These are phyloP conservation scores for Nepenthes mirabilis DNA, from an alignment of 148 eudicot species.

Conservation along the genomic window DNA sequence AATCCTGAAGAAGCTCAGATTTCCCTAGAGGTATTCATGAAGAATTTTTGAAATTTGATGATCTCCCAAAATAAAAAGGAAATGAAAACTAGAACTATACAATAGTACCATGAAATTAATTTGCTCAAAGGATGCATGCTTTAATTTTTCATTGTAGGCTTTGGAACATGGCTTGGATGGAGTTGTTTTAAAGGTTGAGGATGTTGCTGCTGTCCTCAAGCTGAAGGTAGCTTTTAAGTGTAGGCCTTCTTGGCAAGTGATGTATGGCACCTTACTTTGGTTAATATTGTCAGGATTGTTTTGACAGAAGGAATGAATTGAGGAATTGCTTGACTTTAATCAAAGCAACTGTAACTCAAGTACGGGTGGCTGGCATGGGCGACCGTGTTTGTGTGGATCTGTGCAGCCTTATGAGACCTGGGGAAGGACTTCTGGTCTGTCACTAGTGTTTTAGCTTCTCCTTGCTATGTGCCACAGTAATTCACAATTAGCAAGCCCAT, in stretches of 20 bases:
- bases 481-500: background rate
- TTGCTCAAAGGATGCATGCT: background rate
- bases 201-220: slow-evolving; percentile 51
- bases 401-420: slow-evolving; percentile 86
- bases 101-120: background rate
- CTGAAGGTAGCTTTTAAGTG: slow-evolving; percentile 46
- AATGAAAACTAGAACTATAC: background rate
- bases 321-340: slow-evolving; percentile 41
- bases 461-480: background rate
- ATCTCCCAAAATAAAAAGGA: background rate
- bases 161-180: slow-evolving; percentile 85
- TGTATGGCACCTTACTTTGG: slow-evolving; percentile 12
- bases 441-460: slow-evolving; percentile 3
- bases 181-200: slow-evolving; percentile 67
- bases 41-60: background rate
- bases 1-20: slow-evolving; percentile 57
- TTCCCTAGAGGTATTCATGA: slow-evolving; percentile 59
- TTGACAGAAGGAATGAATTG: slow-evolving; percentile 59
- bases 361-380: slow-evolving; percentile 81
- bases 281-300: slow-evolving; percentile 55
- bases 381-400: slow-evolving; percentile 97
- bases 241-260: slow-evolving; percentile 7
- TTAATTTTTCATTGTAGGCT: slow-evolving; percentile 38
- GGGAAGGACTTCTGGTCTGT: slow-evolving; percentile 86
- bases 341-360: slow-evolving; percentile 46